These are phyloP conservation scores for Sicyos edulis DNA, from an alignment of 306 rosid species.

Conservation along the genomic window DNA sequence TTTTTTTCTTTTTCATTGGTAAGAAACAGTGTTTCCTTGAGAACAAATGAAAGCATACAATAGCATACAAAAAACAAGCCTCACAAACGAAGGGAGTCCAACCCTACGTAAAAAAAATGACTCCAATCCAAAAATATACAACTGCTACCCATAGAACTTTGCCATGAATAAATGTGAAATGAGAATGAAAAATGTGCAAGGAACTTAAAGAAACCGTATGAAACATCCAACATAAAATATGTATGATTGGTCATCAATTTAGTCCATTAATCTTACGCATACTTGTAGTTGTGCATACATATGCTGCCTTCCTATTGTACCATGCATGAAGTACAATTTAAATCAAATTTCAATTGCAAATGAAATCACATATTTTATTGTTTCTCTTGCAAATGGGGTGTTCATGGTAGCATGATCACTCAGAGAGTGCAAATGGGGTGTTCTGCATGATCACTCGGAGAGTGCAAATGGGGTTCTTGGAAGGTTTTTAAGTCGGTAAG, in stretches of 20 bases:
- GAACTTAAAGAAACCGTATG: constrained; percentile 6
- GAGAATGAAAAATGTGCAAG: not conserved
- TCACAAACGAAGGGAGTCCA: no score
- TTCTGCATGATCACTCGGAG: not conserved
- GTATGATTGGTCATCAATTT: constrained; percentile 4
- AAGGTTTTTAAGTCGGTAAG: not conserved
- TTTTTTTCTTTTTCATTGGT: no score
- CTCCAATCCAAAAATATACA: not conserved
- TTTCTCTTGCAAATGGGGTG: no score
- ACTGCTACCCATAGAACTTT: not conserved
- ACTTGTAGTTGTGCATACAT: not conserved
- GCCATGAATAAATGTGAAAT: not conserved
- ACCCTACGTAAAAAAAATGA: no score
- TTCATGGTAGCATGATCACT: not conserved
- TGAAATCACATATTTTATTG: not conserved
- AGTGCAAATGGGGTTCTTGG: not conserved
- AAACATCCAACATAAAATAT: not conserved
- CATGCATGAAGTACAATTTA: not conserved
- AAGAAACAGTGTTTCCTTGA: no score
- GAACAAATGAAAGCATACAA: no score
- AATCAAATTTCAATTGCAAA: not conserved
- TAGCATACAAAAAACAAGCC: no score
- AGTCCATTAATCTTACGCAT: not conserved
- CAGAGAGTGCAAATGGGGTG: not conserved
- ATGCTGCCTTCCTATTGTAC: not conserved